phyloP scores from a whole-genome alignment of 495 filamentous ascomycete genomes.

The Pseudomonodictys pantanalensis region DNA sequence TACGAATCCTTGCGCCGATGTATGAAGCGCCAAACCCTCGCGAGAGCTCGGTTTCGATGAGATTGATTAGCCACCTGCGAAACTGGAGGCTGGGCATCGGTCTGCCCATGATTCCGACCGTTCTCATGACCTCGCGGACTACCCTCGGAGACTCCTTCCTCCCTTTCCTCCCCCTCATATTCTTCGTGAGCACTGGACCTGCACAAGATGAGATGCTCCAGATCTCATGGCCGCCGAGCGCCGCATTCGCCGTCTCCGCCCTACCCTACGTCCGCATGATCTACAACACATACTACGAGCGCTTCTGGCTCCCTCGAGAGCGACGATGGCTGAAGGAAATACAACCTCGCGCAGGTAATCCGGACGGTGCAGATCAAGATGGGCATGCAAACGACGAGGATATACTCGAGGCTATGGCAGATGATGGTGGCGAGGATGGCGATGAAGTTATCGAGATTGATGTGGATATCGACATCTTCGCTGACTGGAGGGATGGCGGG shows the following conservation, averaged over 20 bases:
- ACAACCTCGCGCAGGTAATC: conserved; percentile 56
- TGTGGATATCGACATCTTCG: conserved; percentile 37
- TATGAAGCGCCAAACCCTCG: not conserved
- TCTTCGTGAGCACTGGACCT: conserved; percentile 51
- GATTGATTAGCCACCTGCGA: conserved; percentile 22
- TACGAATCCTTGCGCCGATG: conserved; percentile 46
- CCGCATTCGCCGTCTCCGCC: conserved; percentile 64
- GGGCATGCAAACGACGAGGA: conserved; percentile 39
- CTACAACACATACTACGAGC: conserved; percentile 66
- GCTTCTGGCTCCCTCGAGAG: conserved; percentile 60
- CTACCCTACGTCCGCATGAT: conserved; percentile 65
- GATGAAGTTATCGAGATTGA: conserved; percentile 40
- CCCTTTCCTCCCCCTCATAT: conserved; percentile 61
- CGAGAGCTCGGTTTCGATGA: not conserved
- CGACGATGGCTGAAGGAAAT: conserved; percentile 64
- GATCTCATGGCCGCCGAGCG: conserved; percentile 69
- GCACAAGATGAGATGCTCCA: conserved; percentile 47
- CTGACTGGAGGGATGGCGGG: conserved; percentile 37
- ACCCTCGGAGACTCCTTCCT: conserved; percentile 57
- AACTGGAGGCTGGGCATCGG: conserved; percentile 49
- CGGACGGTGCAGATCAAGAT: conserved; percentile 27
- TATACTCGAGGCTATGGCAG: conserved; percentile 48
- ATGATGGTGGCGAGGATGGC: conserved; percentile 46
- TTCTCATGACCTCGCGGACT: conserved; percentile 60
- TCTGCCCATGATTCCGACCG: conserved; percentile 60